Evolutionary conservation across 148 eudicot species (phyloP).

Genomic region (Silene latifolia): DNA sequence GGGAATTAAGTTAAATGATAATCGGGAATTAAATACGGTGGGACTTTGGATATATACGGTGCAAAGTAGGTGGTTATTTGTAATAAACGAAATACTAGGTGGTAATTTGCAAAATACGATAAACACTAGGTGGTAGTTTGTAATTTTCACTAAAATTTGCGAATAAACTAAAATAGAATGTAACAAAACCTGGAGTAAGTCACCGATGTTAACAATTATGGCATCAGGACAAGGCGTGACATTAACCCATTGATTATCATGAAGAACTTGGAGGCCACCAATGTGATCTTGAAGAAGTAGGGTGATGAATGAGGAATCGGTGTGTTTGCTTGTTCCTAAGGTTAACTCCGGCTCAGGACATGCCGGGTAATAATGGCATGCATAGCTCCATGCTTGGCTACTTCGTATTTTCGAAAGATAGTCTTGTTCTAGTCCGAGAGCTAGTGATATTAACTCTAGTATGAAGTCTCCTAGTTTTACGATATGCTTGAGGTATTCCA

Average conservation of each 20-base stretch:
- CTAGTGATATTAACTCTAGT: conserved; percentile 35
- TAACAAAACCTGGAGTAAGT: conserved; percentile 32
- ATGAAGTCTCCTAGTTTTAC: conserved; percentile 14
- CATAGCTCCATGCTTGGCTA: conserved; percentile 13
- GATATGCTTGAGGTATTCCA: conserved; percentile 9
- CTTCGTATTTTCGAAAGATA: conserved; percentile 29
- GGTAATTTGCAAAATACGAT: too few relatives aligned
- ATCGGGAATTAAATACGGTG: too few relatives aligned
- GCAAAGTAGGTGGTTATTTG: too few relatives aligned
- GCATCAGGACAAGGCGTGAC: conserved; percentile 37
- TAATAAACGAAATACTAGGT: too few relatives aligned
- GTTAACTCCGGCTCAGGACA: conserved; percentile 53
- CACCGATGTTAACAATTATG: conserved; percentile 41
- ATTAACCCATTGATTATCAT: conserved; percentile 42
- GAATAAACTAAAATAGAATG: too few relatives aligned
- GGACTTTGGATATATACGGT: too few relatives aligned
- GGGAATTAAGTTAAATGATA: too few relatives aligned
- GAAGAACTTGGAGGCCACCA: conserved; percentile 47
- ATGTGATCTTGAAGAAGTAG: conserved; percentile 37
- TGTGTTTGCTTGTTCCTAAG: conserved; percentile 36
- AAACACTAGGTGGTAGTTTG: too few relatives aligned
- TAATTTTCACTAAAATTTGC: too few relatives aligned
- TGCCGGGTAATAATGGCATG: conserved; percentile 42
- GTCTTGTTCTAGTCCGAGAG: conserved; percentile 32
- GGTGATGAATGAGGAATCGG: conserved; percentile 34